Evolutionary conservation across 148 eudicot species (phyloP).

Genomic region (Rhododendron molle): DNA sequence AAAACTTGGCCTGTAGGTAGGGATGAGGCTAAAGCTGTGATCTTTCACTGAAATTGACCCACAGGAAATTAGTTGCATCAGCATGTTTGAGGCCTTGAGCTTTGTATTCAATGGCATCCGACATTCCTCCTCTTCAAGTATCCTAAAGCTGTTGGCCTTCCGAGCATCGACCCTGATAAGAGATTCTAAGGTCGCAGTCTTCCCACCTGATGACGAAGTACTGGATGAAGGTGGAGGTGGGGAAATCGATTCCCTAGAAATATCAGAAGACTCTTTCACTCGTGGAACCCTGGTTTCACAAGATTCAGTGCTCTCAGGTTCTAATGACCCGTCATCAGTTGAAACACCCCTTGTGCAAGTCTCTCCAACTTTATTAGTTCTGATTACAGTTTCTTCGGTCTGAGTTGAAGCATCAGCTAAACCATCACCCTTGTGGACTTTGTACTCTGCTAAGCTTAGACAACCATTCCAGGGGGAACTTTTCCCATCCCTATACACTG

Average conservation of each 20-base stretch:
- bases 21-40: conserved; percentile 78
- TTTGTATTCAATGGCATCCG: conserved; percentile 42
- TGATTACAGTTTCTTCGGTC: conserved; percentile 55
- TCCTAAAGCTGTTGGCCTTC: conserved; percentile 67
- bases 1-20: conserved; percentile 67
- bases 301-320: conserved; percentile 31
- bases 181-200: conserved; percentile 79
- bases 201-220: conserved; percentile 65
- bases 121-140: conserved; percentile 45
- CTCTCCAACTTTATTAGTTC: conserved; percentile 32
- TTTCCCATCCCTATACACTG: conserved; percentile 61
- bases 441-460: conserved; percentile 63
- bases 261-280: conserved; percentile 33
- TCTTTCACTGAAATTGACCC: conserved; percentile 91
- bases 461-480: conserved; percentile 62
- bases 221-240: conserved; percentile 61
- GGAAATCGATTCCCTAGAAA: conserved; percentile 35
- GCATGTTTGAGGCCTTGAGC: conserved; percentile 66
- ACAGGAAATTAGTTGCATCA: conserved; percentile 91
- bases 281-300: conserved; percentile 16
- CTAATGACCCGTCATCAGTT: conserved; percentile 63
- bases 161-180: conserved; percentile 77
- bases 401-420: conserved; percentile 91
- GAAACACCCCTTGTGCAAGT: conserved; percentile 81
- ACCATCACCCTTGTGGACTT: conserved; percentile 54